Evolutionary conservation across 257 asterid genomes (phyloP).

Genomic region (Galeopsis tetrahit): DNA sequence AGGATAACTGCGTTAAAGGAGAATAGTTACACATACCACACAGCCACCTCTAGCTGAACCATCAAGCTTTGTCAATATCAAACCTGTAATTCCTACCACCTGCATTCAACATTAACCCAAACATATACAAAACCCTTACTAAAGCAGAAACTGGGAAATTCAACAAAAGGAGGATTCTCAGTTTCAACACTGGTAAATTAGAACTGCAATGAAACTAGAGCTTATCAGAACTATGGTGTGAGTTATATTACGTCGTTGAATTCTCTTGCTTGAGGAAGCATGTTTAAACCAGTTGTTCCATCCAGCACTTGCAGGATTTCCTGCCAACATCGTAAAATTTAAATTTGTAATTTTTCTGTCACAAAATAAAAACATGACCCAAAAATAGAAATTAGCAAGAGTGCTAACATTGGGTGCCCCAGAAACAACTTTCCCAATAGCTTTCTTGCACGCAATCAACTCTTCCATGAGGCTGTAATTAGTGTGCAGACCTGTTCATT

Average conservation of each 20-base stretch:
- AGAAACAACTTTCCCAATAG: conserved; percentile 66
- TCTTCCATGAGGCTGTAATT: conserved; percentile 99
- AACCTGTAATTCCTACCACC: conserved; percentile 98
- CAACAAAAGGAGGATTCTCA: neutral
- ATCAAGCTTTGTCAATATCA: conserved; percentile 92
- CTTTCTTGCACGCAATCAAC: conserved; percentile 84
- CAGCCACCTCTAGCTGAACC: conserved; percentile 99
- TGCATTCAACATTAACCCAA: conserved; percentile 36
- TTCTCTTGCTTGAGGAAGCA: conserved; percentile 99
- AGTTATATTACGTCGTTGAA: conserved; percentile 78
- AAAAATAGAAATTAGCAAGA: conserved; percentile 16
- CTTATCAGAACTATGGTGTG: neutral
- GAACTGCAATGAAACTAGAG: neutral
- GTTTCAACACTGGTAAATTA: neutral
- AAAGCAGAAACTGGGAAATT: neutral
- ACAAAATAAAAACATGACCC: neutral
- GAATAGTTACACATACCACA: conserved; percentile 55
- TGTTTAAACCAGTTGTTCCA: conserved; percentile 95
- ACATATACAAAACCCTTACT: neutral
- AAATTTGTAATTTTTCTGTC: neutral
- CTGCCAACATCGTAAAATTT: conserved; percentile 42
- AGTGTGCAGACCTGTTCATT: conserved; percentile 78
- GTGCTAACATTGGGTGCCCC: conserved; percentile 90
- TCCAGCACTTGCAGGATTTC: conserved; percentile 91
- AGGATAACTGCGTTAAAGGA: neutral